Evolutionary conservation across 352 stramenopile species (phyloP).

Genomic region (Peronospora farinosa): DNA sequence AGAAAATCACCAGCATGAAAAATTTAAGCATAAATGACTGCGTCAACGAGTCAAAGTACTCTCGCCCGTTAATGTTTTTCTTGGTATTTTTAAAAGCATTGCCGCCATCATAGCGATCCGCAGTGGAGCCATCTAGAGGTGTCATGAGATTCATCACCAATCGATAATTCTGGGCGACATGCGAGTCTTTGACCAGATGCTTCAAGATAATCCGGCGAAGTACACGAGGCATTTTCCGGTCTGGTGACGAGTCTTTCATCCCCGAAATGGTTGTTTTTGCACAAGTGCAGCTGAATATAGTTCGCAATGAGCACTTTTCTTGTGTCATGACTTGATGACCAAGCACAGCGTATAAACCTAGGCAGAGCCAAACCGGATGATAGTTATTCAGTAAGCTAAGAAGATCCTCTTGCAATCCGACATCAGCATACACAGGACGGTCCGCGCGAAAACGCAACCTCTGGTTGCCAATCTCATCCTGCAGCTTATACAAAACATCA

Average conservation of each 20-base stretch:
- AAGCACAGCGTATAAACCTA: conserved; percentile 86
- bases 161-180: conserved; percentile 52
- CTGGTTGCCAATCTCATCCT: conserved; percentile 63
- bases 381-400: conserved; percentile 87
- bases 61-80: conserved; percentile 62
- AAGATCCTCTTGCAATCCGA: conserved; percentile 84
- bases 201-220: conserved; percentile 60
- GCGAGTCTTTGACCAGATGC: conserved; percentile 55
- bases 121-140: conserved; percentile 53
- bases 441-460: conserved; percentile 83
- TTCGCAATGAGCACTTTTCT: conserved; percentile 51
- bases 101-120: conserved; percentile 28
- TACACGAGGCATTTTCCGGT: conserved; percentile 45
- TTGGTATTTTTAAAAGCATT: conserved; percentile 52
- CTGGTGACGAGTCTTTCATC: conserved; percentile 17
- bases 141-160: conserved; percentile 69
- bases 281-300: conserved; percentile 38
- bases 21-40: conserved; percentile 88
- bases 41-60: conserved; percentile 82
- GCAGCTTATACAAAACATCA: conserved; percentile 50
- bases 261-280: conserved; percentile 6
- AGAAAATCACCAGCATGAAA: conserved; percentile 89
- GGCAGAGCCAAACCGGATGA: conserved; percentile 85
- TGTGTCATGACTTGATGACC: conserved; percentile 47
- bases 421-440: conserved; percentile 85